phyloP scores from a whole-genome alignment of 768 basidiomycete genomes.

The Lyophyllum decastes region DNA sequence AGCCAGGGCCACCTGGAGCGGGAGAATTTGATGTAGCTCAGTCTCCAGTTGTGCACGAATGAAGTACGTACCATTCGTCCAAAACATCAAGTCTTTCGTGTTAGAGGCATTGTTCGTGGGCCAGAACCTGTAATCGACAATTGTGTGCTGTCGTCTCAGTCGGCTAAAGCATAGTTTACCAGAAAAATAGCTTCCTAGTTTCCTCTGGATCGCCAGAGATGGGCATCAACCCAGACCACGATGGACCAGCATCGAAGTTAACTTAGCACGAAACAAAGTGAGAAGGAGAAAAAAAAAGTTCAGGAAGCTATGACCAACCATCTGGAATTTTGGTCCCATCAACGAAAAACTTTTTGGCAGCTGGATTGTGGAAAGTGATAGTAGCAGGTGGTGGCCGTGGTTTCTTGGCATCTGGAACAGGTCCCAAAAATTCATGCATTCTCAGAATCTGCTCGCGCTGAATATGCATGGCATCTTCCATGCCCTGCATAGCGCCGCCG shows the following conservation, averaged over 20 bases:
- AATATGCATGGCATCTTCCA: slow-evolving; percentile 45
- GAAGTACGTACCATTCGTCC: slow-evolving; percentile 44
- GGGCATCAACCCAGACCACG: slow-evolving; percentile 68
- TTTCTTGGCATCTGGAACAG: slow-evolving; percentile 17
- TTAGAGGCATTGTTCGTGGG: slow-evolving; percentile 63
- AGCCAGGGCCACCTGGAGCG: slow-evolving; percentile 65
- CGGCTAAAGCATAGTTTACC: slow-evolving; percentile 20
- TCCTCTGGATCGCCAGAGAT: slow-evolving; percentile 59
- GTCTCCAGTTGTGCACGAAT: not conserved
- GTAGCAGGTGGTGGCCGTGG: slow-evolving; percentile 27
- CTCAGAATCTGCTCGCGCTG: slow-evolving; percentile 47
- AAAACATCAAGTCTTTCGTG: slow-evolving; percentile 63
- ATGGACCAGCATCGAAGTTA: slow-evolving; percentile 68
- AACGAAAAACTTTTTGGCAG: slow-evolving; percentile 50
- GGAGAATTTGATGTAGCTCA: slow-evolving; percentile 25
- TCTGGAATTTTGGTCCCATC: slow-evolving; percentile 49
- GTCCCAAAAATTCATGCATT: slow-evolving; percentile 38
- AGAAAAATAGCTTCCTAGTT: slow-evolving; percentile 59
- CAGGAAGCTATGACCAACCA: slow-evolving; percentile 29
- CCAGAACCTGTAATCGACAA: slow-evolving; percentile 58
- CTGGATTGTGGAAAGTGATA: slow-evolving; percentile 65
- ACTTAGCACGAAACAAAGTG: slow-evolving; percentile 30
- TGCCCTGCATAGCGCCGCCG: slow-evolving; percentile 35
- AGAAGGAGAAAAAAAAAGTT: slow-evolving; percentile 2
- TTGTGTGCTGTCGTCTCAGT: not conserved